Evolutionary conservation across 2,329 filamentous ascomycete species (phyloP).

Genomic region (Nannizziopsis arthrosporioides): DNA sequence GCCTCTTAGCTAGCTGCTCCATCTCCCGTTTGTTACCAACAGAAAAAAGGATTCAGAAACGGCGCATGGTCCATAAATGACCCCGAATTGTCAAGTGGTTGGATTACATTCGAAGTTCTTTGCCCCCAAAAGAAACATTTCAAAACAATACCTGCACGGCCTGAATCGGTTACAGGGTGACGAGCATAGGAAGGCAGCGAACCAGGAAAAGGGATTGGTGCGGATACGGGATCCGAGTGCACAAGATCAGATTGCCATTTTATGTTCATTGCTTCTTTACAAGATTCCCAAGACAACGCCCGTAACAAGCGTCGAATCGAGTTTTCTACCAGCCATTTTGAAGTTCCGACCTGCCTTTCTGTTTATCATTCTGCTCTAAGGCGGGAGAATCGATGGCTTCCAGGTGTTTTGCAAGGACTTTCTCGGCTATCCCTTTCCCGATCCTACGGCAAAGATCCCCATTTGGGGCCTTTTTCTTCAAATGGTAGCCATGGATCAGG

Average conservation of each 20-base stretch:
- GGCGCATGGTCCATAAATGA: constrained; percentile 3
- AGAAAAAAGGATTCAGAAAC: neutral
- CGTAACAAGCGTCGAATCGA: constrained; percentile 7
- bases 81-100: neutral
- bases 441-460: neutral
- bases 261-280: constrained; percentile 6
- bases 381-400: neutral
- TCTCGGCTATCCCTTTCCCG: neutral
- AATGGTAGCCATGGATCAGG: constrained; percentile 1
- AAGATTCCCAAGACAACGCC: constrained; percentile 3
- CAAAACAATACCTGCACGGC: constrained; percentile 1
- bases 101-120: neutral
- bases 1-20: neutral
- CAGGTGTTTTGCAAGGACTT: neutral
- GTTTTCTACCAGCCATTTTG: constrained; percentile 1
- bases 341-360: neutral
- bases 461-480: neutral
- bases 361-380: neutral
- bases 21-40: neutral
- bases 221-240: constrained; percentile 10
- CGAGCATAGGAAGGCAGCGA: constrained; percentile 6
- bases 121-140: constrained; percentile 6
- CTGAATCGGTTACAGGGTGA: constrained; percentile 7
- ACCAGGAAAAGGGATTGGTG: constrained; percentile 8
- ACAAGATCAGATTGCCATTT: constrained; percentile 8